Evolutionary conservation across 495 filamentous ascomycete genomes (phyloP).

Genomic region (Lichina pygmaea): DNA sequence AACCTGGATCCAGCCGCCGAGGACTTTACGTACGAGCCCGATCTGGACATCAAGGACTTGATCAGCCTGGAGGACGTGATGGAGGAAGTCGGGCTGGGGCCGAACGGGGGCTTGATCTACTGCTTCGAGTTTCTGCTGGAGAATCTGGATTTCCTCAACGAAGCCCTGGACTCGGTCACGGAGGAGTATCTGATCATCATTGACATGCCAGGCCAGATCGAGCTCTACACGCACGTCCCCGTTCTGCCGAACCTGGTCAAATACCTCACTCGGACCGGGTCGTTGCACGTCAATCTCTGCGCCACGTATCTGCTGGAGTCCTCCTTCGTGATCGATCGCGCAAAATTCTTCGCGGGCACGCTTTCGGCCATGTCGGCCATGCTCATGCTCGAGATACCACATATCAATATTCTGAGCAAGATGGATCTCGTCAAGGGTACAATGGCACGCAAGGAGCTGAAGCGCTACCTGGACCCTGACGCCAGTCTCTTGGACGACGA

Average conservation of each 20-base stretch:
- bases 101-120: slow-evolving; percentile 90
- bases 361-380: slow-evolving; percentile 94
- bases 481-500: slow-evolving; percentile 49
- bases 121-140: slow-evolving; percentile 94
- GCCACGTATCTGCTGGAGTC: slow-evolving; percentile 91
- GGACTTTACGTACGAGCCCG: slow-evolving; percentile 69
- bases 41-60: slow-evolving; percentile 89
- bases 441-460: slow-evolving; percentile 56
- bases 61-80: slow-evolving; percentile 95
- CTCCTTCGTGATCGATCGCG: slow-evolving; percentile 78
- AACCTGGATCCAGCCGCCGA: slow-evolving; percentile 96
- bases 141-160: slow-evolving; percentile 84
- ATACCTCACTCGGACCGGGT: slow-evolving; percentile 53
- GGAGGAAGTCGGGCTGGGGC: slow-evolving; percentile 83
- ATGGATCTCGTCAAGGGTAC: slow-evolving; percentile 86
- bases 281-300: slow-evolving; percentile 68
- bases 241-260: slow-evolving; percentile 66
- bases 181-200: slow-evolving; percentile 93
- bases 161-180: slow-evolving; percentile 58
- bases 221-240: slow-evolving; percentile 92
- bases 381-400: slow-evolving; percentile 90
- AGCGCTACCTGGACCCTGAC: slow-evolving; percentile 68
- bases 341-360: slow-evolving; percentile 92
- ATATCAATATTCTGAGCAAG: slow-evolving; percentile 83
- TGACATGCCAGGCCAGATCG: slow-evolving; percentile 97